Percentiles rank a stretch among this genome's conserved stretches.
Evolutionary conservation across 2,329 filamentous ascomycete species (phyloP).

Genomic region (Chaetomiaceae sp.): DNA sequence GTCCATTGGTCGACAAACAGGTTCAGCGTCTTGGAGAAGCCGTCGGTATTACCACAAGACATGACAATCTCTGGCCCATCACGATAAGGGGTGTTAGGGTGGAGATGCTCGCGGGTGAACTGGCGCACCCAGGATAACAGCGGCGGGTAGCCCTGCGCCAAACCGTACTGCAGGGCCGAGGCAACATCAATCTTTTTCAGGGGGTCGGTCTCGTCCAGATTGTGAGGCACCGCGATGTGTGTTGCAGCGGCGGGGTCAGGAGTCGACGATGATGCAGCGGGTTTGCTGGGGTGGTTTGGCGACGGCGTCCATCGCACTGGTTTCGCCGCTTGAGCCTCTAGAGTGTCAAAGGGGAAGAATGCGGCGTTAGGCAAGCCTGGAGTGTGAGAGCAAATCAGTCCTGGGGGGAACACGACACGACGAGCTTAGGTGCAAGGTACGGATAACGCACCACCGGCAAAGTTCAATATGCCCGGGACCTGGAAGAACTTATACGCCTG

Average conservation of each 20-base stretch:
- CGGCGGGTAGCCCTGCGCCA: slow-evolving; percentile 73
- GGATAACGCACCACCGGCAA: slow-evolving; percentile 51
- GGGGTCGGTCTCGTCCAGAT: slow-evolving; percentile 50
- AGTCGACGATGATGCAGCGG: slow-evolving; percentile 21
- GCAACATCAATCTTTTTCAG: slow-evolving; percentile 70
- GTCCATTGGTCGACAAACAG: slow-evolving; percentile 72
- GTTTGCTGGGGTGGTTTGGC: slow-evolving; percentile 48
- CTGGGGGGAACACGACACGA: background rate
- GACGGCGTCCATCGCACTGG: slow-evolving; percentile 69
- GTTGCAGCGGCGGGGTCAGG: slow-evolving; percentile 28
- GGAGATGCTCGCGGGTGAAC: slow-evolving; percentile 69
- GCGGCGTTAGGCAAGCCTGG: slow-evolving; percentile 71
- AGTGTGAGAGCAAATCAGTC: background rate
- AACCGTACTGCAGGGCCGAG: slow-evolving; percentile 81
- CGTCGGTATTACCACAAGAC: slow-evolving; percentile 79
- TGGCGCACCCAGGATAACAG: slow-evolving; percentile 71
- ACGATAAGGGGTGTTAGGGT: slow-evolving; percentile 74
- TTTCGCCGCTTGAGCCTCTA: slow-evolving; percentile 73
- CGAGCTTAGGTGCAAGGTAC: slow-evolving; percentile 5
- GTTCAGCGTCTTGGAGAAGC: slow-evolving; percentile 70
- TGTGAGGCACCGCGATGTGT: slow-evolving; percentile 67
- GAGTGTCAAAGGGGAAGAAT: slow-evolving; percentile 86
- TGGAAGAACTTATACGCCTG: slow-evolving; percentile 77
- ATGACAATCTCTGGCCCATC: slow-evolving; percentile 71
- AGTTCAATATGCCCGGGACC: slow-evolving; percentile 56